Percentiles rank a stretch among this genome's conserved stretches.
Conservation (phyloP, 2,329 filamentous ascomycete genomes). For the Ascochyta pisi region DNA sequence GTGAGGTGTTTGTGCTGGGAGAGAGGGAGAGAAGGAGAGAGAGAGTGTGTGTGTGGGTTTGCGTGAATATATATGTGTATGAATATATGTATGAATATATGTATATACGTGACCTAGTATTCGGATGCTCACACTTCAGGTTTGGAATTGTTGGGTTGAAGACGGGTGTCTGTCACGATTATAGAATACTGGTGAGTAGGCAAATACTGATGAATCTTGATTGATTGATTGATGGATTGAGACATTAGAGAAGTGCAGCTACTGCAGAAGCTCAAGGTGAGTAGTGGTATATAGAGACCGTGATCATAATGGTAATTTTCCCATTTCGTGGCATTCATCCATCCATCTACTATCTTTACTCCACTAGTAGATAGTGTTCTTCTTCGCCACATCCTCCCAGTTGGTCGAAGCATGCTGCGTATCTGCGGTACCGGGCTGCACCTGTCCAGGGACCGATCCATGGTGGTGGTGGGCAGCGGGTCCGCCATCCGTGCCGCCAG, state of each 20-base stretch:
- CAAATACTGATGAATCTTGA: too few species aligned
- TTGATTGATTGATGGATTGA: not conserved
- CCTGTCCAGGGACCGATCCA: not conserved
- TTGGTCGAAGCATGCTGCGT: slow-evolving; percentile 25
- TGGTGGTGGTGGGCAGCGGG: slow-evolving; percentile 25
- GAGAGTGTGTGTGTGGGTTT: too few species aligned
- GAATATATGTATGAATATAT: too few species aligned
- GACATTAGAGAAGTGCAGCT: not conserved
- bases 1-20: too few species aligned
- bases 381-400: slow-evolving; percentile 37
- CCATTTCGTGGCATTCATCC: too few species aligned
- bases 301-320: not conserved
- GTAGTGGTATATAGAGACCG: not conserved
- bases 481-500: slow-evolving; percentile 49
- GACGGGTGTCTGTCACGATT: too few species aligned
- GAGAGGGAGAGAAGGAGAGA: too few species aligned
- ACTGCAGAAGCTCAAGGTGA: not conserved
- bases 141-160: too few species aligned
- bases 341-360: not conserved
- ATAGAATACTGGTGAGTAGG: too few species aligned
- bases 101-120: too few species aligned
- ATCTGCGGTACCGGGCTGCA: slow-evolving; percentile 14
- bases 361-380: slow-evolving; percentile 35
- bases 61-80: too few species aligned
- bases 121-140: too few species aligned